Evolutionary conservation across 129 eudicot genomes (phyloP), one percentile per base, ranked within the genome.

Genomic region (Saposhnikovia divaricata): DNA sequence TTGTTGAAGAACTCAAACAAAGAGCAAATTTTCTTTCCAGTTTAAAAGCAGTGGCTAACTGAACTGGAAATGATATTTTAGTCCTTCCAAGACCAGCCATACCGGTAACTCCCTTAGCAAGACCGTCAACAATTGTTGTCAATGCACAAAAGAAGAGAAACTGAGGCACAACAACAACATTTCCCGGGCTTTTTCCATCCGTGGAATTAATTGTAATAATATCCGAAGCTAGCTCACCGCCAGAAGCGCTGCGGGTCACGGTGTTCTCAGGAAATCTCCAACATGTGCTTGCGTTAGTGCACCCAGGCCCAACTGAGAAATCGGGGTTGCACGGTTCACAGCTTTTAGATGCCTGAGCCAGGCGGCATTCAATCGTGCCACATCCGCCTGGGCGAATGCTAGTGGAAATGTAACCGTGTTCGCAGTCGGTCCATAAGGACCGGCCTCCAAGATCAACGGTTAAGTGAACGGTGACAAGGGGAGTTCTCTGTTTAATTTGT

Each of bases 31-130:
- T 84, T 45, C 78, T 80, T 7, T 42, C 72, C 14, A 88, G 84
- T 70, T 85, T 80, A 74, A 83, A 86, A 48, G 84, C 73, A 9
- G 80, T 34, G 18, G 90, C 72, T 5, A 89, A 72, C 44, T 80
- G 90, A 42, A 80, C 74, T 25, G 90, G 92, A 5, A 84, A 47
- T 2, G 90, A 79, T 28, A 86, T 82, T 69, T 27, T 21, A 71
- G 78, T 75, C 76, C 87, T 80, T 75, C 92, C 90, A 10, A 89
- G 82, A n/a, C 90, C 92, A 25, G 90, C 92, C 83, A 84, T 84
- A 16, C 92, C 92, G 68, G 45, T 82, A 11, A 82, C 92, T 4
- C 88, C 90, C 27, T 47, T 78, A 13, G 90, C 84, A 6, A 86
- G 87, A 21, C 90, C 87, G 42, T 86, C 84, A 3, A 83, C 21